A percentile compares a stretch with the other conserved stretches of the same genome.
Evolutionary conservation across 2,329 filamentous ascomycete species (phyloP).

Genomic region (Aureobasidium sp.): DNA sequence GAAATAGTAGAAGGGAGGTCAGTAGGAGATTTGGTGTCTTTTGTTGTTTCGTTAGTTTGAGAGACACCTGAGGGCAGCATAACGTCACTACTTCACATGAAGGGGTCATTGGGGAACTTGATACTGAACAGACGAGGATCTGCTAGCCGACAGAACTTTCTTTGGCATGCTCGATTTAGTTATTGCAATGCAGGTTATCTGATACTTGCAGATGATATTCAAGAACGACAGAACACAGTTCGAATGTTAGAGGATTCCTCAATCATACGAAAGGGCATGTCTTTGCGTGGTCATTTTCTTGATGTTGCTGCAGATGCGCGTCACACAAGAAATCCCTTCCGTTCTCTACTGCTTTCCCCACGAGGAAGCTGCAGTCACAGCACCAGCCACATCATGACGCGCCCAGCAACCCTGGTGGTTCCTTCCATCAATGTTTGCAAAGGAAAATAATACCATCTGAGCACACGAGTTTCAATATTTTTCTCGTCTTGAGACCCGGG

Average conservation of each 20-base stretch:
- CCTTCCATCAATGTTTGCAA: background rate
- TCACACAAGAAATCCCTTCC: background rate
- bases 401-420: background rate
- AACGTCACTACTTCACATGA: slow-evolving; percentile 1
- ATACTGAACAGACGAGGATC: background rate
- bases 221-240: too few relatives aligned
- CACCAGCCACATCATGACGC: background rate
- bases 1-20: background rate
- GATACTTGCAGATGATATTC: too few relatives aligned
- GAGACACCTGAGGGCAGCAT: background rate
- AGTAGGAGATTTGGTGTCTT: background rate
- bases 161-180: background rate
- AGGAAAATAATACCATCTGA: background rate
- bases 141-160: background rate
- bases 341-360: background rate
- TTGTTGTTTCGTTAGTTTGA: background rate
- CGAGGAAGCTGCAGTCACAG: background rate
- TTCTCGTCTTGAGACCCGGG: background rate
- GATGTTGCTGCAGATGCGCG: background rate
- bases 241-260: too few relatives aligned
- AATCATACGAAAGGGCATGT: background rate
- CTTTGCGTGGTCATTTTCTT: background rate
- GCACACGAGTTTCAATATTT: background rate
- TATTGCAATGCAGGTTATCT: too few relatives aligned
- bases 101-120: background rate